Percentiles rank a stretch among this genome's conserved stretches.
phyloP scores from a whole-genome alignment of 306 rosid genomes.

The Urtica urens region DNA sequence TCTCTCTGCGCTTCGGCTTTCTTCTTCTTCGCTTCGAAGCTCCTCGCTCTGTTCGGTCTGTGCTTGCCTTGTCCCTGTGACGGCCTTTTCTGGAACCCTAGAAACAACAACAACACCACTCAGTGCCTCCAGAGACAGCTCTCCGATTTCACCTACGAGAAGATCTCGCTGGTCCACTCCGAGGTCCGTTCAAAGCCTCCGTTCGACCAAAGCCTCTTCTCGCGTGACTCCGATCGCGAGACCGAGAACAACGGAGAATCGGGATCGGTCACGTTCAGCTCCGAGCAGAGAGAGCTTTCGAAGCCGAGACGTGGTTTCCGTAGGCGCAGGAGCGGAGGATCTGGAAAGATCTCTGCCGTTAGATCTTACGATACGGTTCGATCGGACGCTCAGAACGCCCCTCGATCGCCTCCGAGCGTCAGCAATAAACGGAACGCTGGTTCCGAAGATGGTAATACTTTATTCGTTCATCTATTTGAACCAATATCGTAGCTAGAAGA shows the following conservation, averaged over 20 bases:
- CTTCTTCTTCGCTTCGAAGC: constrained; percentile 27
- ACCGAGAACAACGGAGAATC: no score
- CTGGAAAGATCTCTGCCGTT: constrained; percentile 9
- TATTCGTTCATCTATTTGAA: no score
- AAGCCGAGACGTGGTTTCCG: constrained; percentile 20
- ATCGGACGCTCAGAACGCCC: constrained; percentile 12
- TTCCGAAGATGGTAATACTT: constrained; percentile 20
- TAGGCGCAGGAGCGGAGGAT: constrained; percentile 5
- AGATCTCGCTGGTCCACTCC: constrained; percentile 14
- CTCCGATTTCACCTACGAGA: constrained; percentile 23
- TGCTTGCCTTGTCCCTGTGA: constrained; percentile 36
- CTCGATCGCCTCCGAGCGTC: constrained; percentile 19
- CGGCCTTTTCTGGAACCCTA: constrained; percentile 26
- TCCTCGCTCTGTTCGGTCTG: constrained; percentile 33
- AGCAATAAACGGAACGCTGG: constrained; percentile 13
- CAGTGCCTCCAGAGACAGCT: constrained; percentile 27
- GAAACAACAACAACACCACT: constrained; percentile 7
- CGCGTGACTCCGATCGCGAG: no score
- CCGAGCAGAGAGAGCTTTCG: constrained; percentile 9
- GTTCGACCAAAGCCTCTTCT: no score
- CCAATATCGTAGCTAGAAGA: no score
- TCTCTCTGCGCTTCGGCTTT: constrained; percentile 29
- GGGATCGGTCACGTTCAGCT: no score
- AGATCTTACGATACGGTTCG: constrained; percentile 14
- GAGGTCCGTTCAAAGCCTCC: constrained; percentile 13